A percentile compares a stretch with the other conserved stretches of the same genome.
Conservation (phyloP, 129 eudicot genomes). For the Saussurea involucrata region DNA sequence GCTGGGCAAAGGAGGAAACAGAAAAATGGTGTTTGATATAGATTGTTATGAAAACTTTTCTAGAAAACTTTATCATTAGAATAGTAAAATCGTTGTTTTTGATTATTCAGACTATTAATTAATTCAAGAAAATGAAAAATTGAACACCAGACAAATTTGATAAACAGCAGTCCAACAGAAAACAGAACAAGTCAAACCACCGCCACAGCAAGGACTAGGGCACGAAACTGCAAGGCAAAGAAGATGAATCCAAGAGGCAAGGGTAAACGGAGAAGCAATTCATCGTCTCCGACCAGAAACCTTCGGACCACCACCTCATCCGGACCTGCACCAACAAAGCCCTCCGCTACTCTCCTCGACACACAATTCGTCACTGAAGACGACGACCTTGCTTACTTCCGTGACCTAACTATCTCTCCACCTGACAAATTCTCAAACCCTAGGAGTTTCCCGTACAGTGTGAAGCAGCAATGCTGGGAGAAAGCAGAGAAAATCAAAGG, state of each 20-base stretch:
- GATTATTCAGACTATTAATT: too few species aligned
- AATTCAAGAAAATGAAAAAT: too few species aligned
- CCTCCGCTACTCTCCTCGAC: constrained; percentile 37
- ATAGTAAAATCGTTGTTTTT: too few species aligned
- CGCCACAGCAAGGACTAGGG: not conserved
- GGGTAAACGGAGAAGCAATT: constrained; percentile 18
- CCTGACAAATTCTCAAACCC: constrained; percentile 52
- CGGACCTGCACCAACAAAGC: not conserved
- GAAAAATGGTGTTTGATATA: too few species aligned
- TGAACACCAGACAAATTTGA: too few species aligned
- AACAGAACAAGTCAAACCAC: constrained; percentile 16
- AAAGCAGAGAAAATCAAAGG: constrained; percentile 89
- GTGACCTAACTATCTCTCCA: constrained; percentile 38
- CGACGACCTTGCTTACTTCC: constrained; percentile 40
- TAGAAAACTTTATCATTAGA: too few species aligned
- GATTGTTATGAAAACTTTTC: too few species aligned
- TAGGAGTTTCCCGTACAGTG: constrained; percentile 77
- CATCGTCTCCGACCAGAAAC: constrained; percentile 40
- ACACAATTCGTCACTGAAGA: constrained; percentile 40
- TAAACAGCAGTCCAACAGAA: too few species aligned
- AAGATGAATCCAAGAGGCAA: constrained; percentile 34
- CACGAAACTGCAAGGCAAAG: constrained; percentile 23
- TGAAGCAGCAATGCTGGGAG: constrained; percentile 97
- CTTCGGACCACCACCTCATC: constrained; percentile 21
- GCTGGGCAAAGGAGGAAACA: too few species aligned